Conservation (phyloP, 371 early-diverging fungal genomes). For the Mortierella sp. region DNA sequence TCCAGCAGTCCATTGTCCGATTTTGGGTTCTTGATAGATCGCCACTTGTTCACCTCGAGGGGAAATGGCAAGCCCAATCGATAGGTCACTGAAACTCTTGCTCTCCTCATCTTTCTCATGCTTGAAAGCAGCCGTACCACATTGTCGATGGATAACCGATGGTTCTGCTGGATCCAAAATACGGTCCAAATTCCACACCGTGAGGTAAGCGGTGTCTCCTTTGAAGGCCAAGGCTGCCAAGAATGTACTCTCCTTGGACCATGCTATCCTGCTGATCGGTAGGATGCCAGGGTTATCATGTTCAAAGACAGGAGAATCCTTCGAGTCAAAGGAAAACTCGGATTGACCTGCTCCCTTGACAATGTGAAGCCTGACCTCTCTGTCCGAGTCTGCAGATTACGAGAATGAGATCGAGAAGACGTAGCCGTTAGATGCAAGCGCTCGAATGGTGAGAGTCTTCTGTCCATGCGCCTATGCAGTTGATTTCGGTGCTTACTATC, state of each 20-base stretch:
- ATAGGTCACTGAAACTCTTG: conserved; percentile 7
- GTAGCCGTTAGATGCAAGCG: no score
- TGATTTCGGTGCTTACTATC: not conserved
- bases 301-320: no score
- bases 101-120: not conserved
- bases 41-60: conserved; percentile 42
- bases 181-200: conserved; percentile 27
- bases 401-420: no score
- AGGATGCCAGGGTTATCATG: not conserved
- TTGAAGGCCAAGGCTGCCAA: conserved; percentile 27
- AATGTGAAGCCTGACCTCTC: no score
- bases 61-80: conserved; percentile 36
- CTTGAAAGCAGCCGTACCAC: not conserved
- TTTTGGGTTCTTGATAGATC: conserved; percentile 37
- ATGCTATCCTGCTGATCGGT: conserved; percentile 17
- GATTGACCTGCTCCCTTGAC: no score
- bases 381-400: no score
- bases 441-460: no score
- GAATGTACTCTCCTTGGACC: conserved; percentile 22
- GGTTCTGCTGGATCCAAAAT: conserved; percentile 11
- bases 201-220: conserved; percentile 17
- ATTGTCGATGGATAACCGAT: not conserved
- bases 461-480: conserved; percentile 3
- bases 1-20: conserved; percentile 36
- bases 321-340: no score